Base-by-base conservation (phyloP, 2,329 filamentous ascomycete genomes). In the Thielaviopsis populi region DNA sequence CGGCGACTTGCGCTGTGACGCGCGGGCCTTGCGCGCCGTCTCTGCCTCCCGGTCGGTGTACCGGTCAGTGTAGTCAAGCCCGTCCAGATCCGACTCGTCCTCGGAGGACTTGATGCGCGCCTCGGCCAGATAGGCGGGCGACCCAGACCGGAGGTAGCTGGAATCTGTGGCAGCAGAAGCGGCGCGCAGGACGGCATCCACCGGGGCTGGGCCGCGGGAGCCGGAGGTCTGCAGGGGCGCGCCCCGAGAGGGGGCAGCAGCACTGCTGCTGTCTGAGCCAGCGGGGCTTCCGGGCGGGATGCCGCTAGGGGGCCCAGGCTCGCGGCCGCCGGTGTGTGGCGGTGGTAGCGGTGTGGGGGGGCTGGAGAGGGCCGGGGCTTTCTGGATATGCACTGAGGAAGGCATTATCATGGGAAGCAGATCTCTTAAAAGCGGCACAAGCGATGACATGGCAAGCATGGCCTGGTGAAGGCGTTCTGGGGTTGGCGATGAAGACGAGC, bases 391-490 rank as follows among this genome's bases (percentile, higher is more conserved):
- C n/a, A 86, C 80, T n/a, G 75, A 73, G 2, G 77, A 75, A 1
- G 81, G 80, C 70, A 83, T 73, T 65, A 84, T 78, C 77, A 84
- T 83, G 66, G 81, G 81, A 59, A 84, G 72, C 59, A 84, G 73
- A 68, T 83, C 81, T 67, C 80, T 79, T 63, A 84, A 74, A 66
- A 84, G 71, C 33, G 81, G 80, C 37, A 84, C 70, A 10, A 84
- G 71, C 27, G 79, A 77, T 59, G 79, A 75, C 81, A 83, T 81
- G 61, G 79, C 75, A 80, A 83, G 80, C 61, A 63, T 63, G n/a
- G 40, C 33, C 30, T 37, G 53, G 24, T 37, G 30, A 56, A 33
- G 19, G 53, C 53, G 42, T 46, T 2, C 42, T 46, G 13, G 13
- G 30, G 27, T 15, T 30, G 30, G 27, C n/a, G 50, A 30, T 27